These are phyloP conservation scores for Candida manassasensis DNA, from an alignment of 805 yeast genomes.

Conservation along the genomic window DNA sequence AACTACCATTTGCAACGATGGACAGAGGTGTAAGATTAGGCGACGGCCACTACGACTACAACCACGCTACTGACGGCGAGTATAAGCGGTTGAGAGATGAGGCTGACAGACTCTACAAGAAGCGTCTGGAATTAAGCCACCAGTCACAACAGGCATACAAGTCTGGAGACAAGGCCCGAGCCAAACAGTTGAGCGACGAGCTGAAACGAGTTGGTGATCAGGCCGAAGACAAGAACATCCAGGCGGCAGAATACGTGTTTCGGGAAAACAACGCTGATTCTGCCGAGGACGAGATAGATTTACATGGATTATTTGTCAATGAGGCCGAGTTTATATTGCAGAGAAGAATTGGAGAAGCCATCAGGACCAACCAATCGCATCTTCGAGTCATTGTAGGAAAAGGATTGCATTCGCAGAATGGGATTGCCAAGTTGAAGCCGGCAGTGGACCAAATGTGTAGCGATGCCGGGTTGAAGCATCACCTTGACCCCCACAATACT, in stretches of 20 bases:
- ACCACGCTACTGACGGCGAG: slow-evolving; percentile 64
- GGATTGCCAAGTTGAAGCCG: slow-evolving; percentile 84
- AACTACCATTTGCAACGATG: too few relatives aligned
- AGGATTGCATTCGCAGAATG: slow-evolving; percentile 78
- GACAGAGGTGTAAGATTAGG: slow-evolving; percentile 26
- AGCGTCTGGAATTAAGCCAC: slow-evolving; percentile 49
- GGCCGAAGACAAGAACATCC: slow-evolving; percentile 66
- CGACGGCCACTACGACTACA: slow-evolving; percentile 47
- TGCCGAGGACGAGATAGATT: slow-evolving; percentile 80
- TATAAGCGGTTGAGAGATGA: slow-evolving; percentile 59
- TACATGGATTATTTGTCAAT: slow-evolving; percentile 86
- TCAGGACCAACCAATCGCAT: slow-evolving; percentile 52
- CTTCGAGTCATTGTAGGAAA: slow-evolving; percentile 89
- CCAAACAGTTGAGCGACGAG: slow-evolving; percentile 66
- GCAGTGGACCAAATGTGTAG: slow-evolving; percentile 77
- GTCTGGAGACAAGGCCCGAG: slow-evolving; percentile 66
- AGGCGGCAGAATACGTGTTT: slow-evolving; percentile 90
- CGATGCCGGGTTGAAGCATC: slow-evolving; percentile 56
- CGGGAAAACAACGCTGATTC: slow-evolving; percentile 84
- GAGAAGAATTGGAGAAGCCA: slow-evolving; percentile 64
- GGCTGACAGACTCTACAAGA: slow-evolving; percentile 65
- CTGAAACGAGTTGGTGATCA: slow-evolving; percentile 55
- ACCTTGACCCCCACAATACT: slow-evolving; percentile 64
- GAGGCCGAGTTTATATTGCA: slow-evolving; percentile 81
- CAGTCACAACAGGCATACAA: slow-evolving; percentile 77